Evolutionary conservation across 805 yeast species (phyloP), one percentile per base, ranked within the genome.

Genomic region (Spathaspora sp.): DNA sequence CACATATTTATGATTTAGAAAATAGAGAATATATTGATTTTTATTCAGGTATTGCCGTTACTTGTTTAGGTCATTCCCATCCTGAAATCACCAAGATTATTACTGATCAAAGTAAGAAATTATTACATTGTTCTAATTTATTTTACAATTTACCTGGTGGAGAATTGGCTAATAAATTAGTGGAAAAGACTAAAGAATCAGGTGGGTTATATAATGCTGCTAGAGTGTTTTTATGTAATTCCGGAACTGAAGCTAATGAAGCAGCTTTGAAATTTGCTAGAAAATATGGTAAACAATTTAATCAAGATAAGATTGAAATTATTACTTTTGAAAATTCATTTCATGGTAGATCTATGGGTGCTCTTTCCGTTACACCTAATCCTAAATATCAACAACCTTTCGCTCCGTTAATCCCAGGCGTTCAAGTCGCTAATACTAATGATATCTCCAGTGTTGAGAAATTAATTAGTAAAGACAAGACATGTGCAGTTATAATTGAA

Each of bases 331-430:
- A 85, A 59, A 84, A 87, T 58, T 86, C 96, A 1, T 94, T 94
- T 79, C 99, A 94, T 64, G 99, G 99, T 40, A 82, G 99, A 66
- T 82, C 97, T 1, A 80, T 89, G 85, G 99, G 99, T 46, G 88
- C 98, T 0, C 75, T 94, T 47, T 81, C 96, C 1, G 96, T 92
- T 6, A 94, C 99, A 0, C 89, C 96, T 57, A 94, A 92, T 67
- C 86, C 89, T 26, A 94, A 94, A 66, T 94, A 94, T 67, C 97
- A 93, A 75, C 79, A 77, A 43, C 98, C 98, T 11, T 94, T 91
- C 65, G 79, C 86, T 1, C 97, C 97, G 8, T 75, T 94, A 74
- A 79, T 94, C n/a, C 97, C 97, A 10, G 96, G 97, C 10, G 87
- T 91, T 49, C 74, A 77, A 53, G 82, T 81, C 38, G 96, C 93